Conservation (phyloP, 495 filamentous ascomycete genomes). For the Talaromyces stipitatus region DNA sequence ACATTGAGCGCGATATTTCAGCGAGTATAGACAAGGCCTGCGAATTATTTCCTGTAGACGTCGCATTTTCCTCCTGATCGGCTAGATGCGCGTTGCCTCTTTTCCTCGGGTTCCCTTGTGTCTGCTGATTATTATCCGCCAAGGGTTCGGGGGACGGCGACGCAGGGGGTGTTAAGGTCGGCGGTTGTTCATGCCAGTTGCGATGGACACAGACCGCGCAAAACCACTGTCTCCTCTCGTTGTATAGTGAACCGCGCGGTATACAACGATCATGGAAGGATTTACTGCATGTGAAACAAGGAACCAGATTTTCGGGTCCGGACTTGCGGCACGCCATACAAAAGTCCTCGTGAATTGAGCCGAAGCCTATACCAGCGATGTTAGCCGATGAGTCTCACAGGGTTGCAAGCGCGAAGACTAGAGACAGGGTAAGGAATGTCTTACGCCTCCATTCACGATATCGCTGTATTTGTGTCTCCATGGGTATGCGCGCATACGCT, state of each 20-base stretch:
- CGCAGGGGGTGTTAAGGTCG: slow-evolving; percentile 9
- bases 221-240: slow-evolving; percentile 6
- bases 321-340: slow-evolving; percentile 9
- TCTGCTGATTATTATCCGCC: no score
- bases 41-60: not conserved
- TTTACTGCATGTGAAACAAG: slow-evolving; percentile 8
- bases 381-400: not conserved
- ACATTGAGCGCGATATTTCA: slow-evolving; percentile 5
- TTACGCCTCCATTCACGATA: slow-evolving; percentile 5
- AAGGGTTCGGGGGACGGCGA: slow-evolving; percentile 5
- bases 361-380: not conserved
- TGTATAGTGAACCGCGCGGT: slow-evolving; percentile 2
- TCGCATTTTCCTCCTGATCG: not conserved
- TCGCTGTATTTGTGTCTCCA: not conserved
- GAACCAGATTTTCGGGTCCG: slow-evolving; percentile 2
- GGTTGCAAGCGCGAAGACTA: not conserved
- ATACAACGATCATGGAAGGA: slow-evolving; percentile 8
- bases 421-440: not conserved
- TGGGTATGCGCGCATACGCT: slow-evolving; percentile 3
- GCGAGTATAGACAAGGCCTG: slow-evolving; percentile 6
- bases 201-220: slow-evolving; percentile 9
- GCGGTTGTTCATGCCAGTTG: slow-evolving; percentile 10
- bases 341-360: slow-evolving; percentile 2
- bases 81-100: not conserved
- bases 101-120: no score